Conservation (phyloP, 768 basidiomycete species). For the Calocera cornea region DNA sequence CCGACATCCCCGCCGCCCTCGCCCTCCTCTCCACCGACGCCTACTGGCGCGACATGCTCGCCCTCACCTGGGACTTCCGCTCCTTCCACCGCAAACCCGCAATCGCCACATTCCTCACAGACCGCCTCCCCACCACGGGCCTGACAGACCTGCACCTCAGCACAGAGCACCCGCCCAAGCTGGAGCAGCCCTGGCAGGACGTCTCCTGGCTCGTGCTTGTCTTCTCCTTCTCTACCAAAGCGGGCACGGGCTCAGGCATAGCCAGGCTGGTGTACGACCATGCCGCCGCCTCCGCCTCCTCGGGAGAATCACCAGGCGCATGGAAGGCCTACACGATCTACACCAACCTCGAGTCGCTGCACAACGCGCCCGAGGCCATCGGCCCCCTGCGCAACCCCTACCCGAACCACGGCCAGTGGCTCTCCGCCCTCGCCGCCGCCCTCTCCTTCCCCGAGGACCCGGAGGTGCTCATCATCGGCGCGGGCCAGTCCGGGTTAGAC, state of each 20-base stretch:
- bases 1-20: not conserved
- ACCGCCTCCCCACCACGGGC: not conserved
- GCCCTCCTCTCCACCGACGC: conserved; percentile 15
- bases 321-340: conserved; percentile 52
- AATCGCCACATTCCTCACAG: not conserved
- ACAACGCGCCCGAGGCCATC: conserved; percentile 36
- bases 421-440: conserved; percentile 17
- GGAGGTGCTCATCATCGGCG: conserved; percentile 47
- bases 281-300: conserved; percentile 15
- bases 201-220: conserved; percentile 17
- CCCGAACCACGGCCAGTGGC: conserved; percentile 45
- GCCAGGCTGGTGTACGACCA: conserved; percentile 39
- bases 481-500: conserved; percentile 51
- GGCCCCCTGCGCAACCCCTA: conserved; percentile 33
- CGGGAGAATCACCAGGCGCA: conserved; percentile 9
- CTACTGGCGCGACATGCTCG: conserved; percentile 15
- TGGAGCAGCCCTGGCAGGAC: conserved; percentile 17
- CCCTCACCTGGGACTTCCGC: conserved; percentile 8
- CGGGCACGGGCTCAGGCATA: conserved; percentile 40
- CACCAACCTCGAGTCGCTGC: conserved; percentile 45
- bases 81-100: not conserved
- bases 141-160: not conserved
- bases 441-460: conserved; percentile 40
- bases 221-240: conserved; percentile 18
- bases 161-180: conserved; percentile 1